These are phyloP conservation scores for Tuber brumale DNA, from an alignment of 495 filamentous ascomycete genomes.

Conservation along the genomic window DNA sequence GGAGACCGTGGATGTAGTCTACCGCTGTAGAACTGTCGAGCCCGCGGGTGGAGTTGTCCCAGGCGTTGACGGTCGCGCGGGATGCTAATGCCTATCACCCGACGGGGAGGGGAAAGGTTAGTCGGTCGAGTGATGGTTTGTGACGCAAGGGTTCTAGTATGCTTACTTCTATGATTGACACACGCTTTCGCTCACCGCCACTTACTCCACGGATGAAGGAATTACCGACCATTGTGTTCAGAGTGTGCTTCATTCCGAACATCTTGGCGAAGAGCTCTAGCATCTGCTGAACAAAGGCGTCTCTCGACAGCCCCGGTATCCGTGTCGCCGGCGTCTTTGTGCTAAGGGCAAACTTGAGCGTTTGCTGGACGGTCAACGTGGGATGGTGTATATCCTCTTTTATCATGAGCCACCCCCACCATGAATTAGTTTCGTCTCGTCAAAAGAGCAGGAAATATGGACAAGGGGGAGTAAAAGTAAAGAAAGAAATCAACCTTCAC, in stretches of 20 bases:
- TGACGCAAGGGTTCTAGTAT: constrained; percentile 17
- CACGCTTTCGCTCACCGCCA: constrained; percentile 55
- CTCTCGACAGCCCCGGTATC: constrained; percentile 45
- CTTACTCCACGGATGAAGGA: constrained; percentile 69
- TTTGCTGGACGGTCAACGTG: constrained; percentile 61
- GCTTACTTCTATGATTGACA: constrained; percentile 51
- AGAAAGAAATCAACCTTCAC: constrained; percentile 44
- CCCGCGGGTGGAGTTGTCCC: constrained; percentile 54
- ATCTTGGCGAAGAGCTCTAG: constrained; percentile 49
- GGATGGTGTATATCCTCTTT: constrained; percentile 59
- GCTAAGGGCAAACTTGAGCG: constrained; percentile 54
- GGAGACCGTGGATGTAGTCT: constrained; percentile 48
- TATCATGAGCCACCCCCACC: background rate
- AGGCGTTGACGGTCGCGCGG: constrained; percentile 50
- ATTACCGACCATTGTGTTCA: constrained; percentile 77
- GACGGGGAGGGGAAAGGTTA: background rate
- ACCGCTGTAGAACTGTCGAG: constrained; percentile 51
- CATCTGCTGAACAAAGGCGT: constrained; percentile 48
- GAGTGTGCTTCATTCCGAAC: constrained; percentile 75
- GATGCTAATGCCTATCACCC: constrained; percentile 44
- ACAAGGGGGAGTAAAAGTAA: background rate
- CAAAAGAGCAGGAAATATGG: background rate
- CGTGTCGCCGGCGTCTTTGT: constrained; percentile 49
- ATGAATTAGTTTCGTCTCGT: constrained; percentile 6
- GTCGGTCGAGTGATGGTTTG: background rate